A percentile compares a stretch with the other conserved stretches of the same genome.
Evolutionary conservation across 768 basidiomycete species (phyloP).

Genomic region (Agaricus sinodeliciosus): DNA sequence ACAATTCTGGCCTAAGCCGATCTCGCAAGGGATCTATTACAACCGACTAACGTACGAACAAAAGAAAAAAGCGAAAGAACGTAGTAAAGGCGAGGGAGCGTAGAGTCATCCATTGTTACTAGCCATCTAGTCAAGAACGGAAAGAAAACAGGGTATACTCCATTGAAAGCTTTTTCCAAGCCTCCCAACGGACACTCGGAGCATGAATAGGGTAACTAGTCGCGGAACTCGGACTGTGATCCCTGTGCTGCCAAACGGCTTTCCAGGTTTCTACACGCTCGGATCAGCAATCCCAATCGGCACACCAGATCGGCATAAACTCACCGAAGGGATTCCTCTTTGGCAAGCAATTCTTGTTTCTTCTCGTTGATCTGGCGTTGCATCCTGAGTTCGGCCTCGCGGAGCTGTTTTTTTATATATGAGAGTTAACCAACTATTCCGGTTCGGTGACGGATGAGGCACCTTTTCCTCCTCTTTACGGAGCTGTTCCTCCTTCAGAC

Average conservation of each 20-base stretch:
- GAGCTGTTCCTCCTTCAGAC: slow-evolving; percentile 98
- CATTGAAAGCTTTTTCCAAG: slow-evolving; percentile 5
- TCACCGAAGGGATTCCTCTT: slow-evolving; percentile 89
- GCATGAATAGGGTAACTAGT: slow-evolving; percentile 50
- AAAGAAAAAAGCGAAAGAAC: background rate
- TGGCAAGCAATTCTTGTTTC: slow-evolving; percentile 91
- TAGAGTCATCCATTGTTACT: slow-evolving; percentile 5
- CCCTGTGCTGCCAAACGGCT: slow-evolving; percentile 88
- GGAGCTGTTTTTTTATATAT: slow-evolving; percentile 50
- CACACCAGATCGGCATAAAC: slow-evolving; percentile 14
- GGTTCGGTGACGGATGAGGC: too few species aligned
- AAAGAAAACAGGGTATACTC: slow-evolving; percentile 20
- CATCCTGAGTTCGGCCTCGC: slow-evolving; percentile 96
- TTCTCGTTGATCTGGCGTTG: slow-evolving; percentile 98
- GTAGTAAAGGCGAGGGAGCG: slow-evolving; percentile 5
- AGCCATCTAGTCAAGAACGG: slow-evolving; percentile 10
- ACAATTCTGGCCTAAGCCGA: background rate
- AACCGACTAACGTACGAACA: background rate
- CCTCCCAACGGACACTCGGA: slow-evolving; percentile 31
- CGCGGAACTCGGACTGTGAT: slow-evolving; percentile 72
- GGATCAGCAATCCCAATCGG: background rate
- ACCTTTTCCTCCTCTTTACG: slow-evolving; percentile 96
- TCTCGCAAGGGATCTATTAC: slow-evolving; percentile 1
- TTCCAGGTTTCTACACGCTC: slow-evolving; percentile 67
- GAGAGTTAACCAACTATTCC: background rate